A percentile compares a stretch with the other conserved stretches of the same genome.
Evolutionary conservation across 176 grass and related monocot genomes (phyloP).

Genomic region (Aegilops longissima): DNA sequence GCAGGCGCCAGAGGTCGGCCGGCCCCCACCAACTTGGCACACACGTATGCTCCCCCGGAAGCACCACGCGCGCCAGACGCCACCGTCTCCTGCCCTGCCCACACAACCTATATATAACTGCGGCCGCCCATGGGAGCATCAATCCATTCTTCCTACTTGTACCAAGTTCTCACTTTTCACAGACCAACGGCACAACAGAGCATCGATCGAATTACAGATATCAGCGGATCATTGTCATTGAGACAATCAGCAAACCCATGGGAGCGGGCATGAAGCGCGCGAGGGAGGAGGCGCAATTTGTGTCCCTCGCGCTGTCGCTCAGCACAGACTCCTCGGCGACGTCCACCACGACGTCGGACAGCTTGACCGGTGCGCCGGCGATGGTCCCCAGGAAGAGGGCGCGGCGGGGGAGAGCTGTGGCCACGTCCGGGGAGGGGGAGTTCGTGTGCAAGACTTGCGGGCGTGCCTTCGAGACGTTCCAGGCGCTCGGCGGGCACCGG

Average conservation of each 20-base stretch:
- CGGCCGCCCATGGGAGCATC: no score
- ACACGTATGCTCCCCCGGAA: not conserved
- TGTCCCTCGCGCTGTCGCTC: not conserved
- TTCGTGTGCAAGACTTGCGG: not conserved
- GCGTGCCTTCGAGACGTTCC: slow-evolving; percentile 27
- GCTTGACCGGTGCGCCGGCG: not conserved
- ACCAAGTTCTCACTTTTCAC: not conserved
- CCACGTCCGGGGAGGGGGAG: not conserved
- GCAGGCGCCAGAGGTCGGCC: not conserved
- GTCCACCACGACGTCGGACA: not conserved
- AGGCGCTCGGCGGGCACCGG: slow-evolving; percentile 60
- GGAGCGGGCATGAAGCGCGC: not conserved
- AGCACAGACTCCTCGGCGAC: no score
- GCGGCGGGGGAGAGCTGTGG: not conserved
- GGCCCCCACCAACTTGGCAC: not conserved
- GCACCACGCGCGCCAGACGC: not conserved
- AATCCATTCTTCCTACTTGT: no score
- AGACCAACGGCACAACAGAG: not conserved
- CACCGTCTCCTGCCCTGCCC: not conserved
- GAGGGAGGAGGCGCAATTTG: not conserved
- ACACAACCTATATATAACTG: not conserved
- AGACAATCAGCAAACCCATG: not conserved
- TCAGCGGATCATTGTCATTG: no score
- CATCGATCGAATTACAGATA: not conserved
- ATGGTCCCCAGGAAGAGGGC: not conserved